Evolutionary conservation across 2,329 filamentous ascomycete species (phyloP), one percentile per base, ranked within the genome.

Genomic region (Ophiostoma pallidulum): DNA sequence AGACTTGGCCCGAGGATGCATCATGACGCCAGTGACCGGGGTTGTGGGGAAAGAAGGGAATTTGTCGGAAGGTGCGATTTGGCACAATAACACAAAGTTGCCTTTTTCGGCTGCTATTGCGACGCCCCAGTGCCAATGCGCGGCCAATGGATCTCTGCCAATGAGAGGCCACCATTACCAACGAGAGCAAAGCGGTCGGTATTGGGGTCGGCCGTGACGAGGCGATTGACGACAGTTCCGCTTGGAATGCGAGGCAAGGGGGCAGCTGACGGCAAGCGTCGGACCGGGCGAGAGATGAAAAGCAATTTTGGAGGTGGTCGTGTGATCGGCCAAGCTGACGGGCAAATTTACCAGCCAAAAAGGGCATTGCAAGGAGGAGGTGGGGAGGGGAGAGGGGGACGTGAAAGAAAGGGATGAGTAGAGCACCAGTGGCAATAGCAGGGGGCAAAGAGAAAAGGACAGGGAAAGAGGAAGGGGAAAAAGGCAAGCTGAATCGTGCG

Each of bases 401-500:
- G n/a, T n/a, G n/a, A n/a, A n/a, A n/a, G n/a, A n/a, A n/a, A n/a
- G n/a, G n/a, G n/a, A n/a, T n/a, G n/a, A n/a, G n/a, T n/a, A n/a
- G n/a, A n/a, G n/a, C n/a, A n/a, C n/a, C n/a, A 32, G 35, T 24
- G 33, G 20, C 33, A 40, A 28, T 41, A 37, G 16, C 28, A 22
- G 36, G 28, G 18, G 26, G 28, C 32, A 33, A 28, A 28, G 8
- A 14, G 22, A 18, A 26, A 4, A 22, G 35, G 9, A 20, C 38
- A 19, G 2, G 8, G 29, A 19, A 19, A 24, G 13, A 19, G 19
- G 36, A 49, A 12, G 14, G 10, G 16, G n/a, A 45, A 10, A 47
- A 31, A 42, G 31, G 43, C 22, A 47, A 50, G 45, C 50, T 45
- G 47, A 53, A 49, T 53, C 43, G 40, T 72, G 13, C 13, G 28